These are phyloP conservation scores for Phylloporus rhodoxanthus DNA, from an alignment of 768 basidiomycete genomes.

Conservation along the genomic window DNA sequence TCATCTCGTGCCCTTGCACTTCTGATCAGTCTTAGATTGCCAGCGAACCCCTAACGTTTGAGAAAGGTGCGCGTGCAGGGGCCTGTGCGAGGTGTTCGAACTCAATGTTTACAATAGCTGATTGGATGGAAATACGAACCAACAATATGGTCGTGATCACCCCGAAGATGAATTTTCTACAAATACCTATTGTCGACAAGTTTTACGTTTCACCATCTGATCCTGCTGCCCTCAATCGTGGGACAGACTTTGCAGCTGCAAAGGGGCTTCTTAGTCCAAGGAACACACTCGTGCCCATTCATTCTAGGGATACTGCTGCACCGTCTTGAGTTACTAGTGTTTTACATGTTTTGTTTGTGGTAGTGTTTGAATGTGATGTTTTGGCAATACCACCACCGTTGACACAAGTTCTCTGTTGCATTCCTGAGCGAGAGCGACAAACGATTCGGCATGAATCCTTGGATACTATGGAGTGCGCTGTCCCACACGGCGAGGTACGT, in stretches of 20 bases:
- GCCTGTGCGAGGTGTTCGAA: not conserved
- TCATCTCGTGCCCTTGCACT: conserved; percentile 6
- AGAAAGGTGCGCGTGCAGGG: conserved; percentile 55
- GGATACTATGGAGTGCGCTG: conserved; percentile 61
- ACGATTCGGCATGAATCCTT: conserved; percentile 40
- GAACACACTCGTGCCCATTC: conserved; percentile 27
- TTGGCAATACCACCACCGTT: too few species aligned
- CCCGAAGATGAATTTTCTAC: conserved; percentile 88
- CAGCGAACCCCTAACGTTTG: conserved; percentile 94
- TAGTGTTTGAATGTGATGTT: not conserved
- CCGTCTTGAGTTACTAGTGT: too few species aligned
- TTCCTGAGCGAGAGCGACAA: conserved; percentile 2
- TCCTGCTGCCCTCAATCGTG: conserved; percentile 61
- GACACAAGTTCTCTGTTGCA: not conserved
- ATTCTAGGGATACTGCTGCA: conserved; percentile 18
- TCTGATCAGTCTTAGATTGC: conserved; percentile 50
- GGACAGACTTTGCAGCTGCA: conserved; percentile 77
- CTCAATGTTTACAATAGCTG: conserved; percentile 40
- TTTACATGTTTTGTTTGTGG: not conserved
- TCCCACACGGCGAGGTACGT: conserved; percentile 57
- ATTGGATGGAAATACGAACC: conserved; percentile 99
- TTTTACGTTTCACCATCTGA: conserved; percentile 87
- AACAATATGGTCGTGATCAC: conserved; percentile 96
- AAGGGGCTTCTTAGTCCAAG: conserved; percentile 78
- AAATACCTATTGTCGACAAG: conserved; percentile 91